Evolutionary conservation across 768 basidiomycete species (phyloP).

Genomic region (Lentinula edodes): DNA sequence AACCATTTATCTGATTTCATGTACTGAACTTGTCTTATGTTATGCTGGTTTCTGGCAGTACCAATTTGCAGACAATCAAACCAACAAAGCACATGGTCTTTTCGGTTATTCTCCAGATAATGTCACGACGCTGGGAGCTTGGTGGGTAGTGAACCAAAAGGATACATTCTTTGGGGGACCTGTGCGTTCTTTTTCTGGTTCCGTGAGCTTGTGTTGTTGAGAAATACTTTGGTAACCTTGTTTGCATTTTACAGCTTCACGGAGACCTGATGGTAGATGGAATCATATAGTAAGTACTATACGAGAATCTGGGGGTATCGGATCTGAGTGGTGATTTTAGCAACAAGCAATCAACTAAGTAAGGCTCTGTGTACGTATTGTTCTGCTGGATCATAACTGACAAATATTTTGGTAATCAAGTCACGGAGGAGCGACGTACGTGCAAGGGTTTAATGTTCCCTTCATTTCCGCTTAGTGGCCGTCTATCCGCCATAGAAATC

Average conservation of each 20-base stretch:
- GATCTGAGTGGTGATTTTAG: not conserved
- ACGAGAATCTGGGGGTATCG: not conserved
- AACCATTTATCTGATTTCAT: not conserved
- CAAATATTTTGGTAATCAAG: not conserved
- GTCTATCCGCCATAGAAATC: conserved; percentile 5
- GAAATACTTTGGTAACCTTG: not conserved
- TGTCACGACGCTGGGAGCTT: conserved; percentile 16
- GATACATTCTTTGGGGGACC: conserved; percentile 18
- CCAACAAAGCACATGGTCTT: conserved; percentile 23
- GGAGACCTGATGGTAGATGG: conserved; percentile 9
- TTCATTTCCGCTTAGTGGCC: not conserved
- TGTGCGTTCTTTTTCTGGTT: not conserved
- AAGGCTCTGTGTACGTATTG: not conserved
- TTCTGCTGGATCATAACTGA: not conserved
- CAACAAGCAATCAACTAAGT: conserved; percentile 13
- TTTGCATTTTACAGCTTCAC: not conserved
- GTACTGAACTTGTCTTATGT: not conserved
- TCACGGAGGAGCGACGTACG: conserved; percentile 14
- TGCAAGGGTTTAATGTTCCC: not conserved
- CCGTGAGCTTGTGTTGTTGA: not conserved
- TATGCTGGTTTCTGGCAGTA: conserved; percentile 11
- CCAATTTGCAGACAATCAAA: conserved; percentile 22
- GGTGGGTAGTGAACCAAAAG: conserved; percentile 24
- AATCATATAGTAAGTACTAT: conserved; percentile 5
- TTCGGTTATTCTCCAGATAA: conserved; percentile 7